Conservation (phyloP, 306 rosid genomes). For the Calophaca sinica region DNA sequence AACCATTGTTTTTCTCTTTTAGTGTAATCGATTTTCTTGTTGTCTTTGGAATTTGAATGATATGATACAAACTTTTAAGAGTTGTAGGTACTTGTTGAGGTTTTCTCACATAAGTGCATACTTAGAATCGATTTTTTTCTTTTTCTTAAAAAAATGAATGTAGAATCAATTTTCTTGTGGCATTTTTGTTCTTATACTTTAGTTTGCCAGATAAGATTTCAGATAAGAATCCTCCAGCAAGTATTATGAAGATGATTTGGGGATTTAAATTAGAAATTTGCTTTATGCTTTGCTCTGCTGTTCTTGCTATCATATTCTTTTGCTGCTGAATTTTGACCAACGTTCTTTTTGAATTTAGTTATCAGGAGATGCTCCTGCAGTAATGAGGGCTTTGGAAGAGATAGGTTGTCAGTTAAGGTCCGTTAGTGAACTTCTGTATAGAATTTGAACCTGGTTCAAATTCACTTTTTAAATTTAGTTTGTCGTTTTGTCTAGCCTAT, state of each 20-base stretch:
- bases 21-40: neutral
- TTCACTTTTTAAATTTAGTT: slow-evolving; percentile 36
- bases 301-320: neutral
- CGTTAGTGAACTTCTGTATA: slow-evolving; percentile 38
- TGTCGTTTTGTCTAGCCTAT: slow-evolving; percentile 34
- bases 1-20: neutral
- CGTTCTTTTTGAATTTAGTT: slow-evolving; percentile 60
- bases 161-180: neutral
- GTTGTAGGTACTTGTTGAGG: neutral
- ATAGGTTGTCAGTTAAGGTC: slow-evolving; percentile 90
- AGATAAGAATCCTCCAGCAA: neutral
- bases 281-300: slow-evolving; percentile 10
- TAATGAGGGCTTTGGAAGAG: slow-evolving; percentile 88
- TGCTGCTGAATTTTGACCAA: slow-evolving; percentile 30
- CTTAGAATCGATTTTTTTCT: no score
- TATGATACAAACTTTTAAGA: neutral
- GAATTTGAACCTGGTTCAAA: slow-evolving; percentile 26
- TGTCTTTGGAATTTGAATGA: neutral
- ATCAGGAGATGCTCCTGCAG: slow-evolving; percentile 84
- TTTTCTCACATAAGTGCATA: no score
- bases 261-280: slow-evolving; percentile 23
- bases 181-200: neutral
- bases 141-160: no score
- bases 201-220: neutral
- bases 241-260: slow-evolving; percentile 15